Evolutionary conservation across 2,329 filamentous ascomycete genomes (phyloP), one percentile per base, ranked within the genome.

Genomic region (Colletotrichum neosansevieriae): DNA sequence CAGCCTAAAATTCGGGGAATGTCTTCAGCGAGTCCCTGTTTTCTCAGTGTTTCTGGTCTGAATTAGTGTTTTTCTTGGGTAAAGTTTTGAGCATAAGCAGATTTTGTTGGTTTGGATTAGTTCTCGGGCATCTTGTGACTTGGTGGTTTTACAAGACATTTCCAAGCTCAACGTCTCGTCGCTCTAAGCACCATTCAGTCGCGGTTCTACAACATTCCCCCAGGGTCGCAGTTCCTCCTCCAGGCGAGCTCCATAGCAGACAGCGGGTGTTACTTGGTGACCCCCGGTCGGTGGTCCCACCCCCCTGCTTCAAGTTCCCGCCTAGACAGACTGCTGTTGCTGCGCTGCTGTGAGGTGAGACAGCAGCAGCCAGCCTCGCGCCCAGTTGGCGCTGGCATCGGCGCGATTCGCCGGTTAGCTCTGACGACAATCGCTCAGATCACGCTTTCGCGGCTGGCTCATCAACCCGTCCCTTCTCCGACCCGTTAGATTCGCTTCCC

Each of bases 1-100:
- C 38, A 17, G 54, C 56, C 54, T 49, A 72, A 73, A 72, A 71
- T 68, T 72, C 58, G 68, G 70, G 67, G 50, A 29, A 56, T 38
- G 36, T 40, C 40, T 65, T 45, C 62, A 65, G 62, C 45, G 62
- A 32, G n/a, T 32, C 6, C 12, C 45, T 21, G 42, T 21, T 56
- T 56, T 19, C 40, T 42, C 19, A 40, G 53, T 32, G 53, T 44
- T 44, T 44, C 10, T 13, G 29, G 6, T 7, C 29, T 29, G 29
- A 7, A 29, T 29, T 29, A n/a, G 24, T 29, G 24, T 13, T 34
- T 57, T 19, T 42, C 15, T 57, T 44, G 10, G 13, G 15, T n/a
- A 38, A 17, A 38, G 10, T 38, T 54, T 54, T 11, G 13, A 12
- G 2, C 9, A 19, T 7, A 13, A 54, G 24, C 24, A 4, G 24